phyloP scores from a whole-genome alignment of 352 stramenopile species.

The Phytopythium helicoides region DNA sequence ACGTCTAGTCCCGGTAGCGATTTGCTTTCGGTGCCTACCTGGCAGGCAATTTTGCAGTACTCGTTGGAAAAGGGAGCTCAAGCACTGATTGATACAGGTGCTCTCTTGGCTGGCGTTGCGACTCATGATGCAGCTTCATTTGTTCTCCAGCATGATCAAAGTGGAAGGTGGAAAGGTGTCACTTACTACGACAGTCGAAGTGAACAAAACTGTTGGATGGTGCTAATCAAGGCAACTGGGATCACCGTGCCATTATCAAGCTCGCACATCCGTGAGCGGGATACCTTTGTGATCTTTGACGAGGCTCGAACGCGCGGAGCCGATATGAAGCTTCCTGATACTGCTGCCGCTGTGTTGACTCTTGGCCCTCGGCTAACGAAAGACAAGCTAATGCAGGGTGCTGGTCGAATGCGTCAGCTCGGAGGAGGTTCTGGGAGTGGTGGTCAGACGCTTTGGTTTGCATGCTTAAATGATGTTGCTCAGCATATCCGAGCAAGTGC shows the following conservation, averaged over 20 bases:
- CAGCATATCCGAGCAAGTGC: constrained; percentile 23
- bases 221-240: constrained; percentile 58
- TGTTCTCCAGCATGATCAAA: constrained; percentile 27
- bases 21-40: constrained; percentile 16
- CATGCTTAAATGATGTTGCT: constrained; percentile 65
- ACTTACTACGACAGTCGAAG: constrained; percentile 75
- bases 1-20: neutral
- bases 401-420: constrained; percentile 82
- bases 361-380: constrained; percentile 86
- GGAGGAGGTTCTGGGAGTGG: constrained; percentile 26
- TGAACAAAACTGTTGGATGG: constrained; percentile 68
- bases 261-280: constrained; percentile 69
- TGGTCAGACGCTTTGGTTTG: constrained; percentile 68
- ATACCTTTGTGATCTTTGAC: constrained; percentile 92
- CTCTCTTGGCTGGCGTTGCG: constrained; percentile 66
- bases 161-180: constrained; percentile 46
- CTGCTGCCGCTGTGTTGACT: constrained; percentile 78
- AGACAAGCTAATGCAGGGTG: constrained; percentile 93
- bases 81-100: constrained; percentile 85
- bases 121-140: constrained; percentile 50
- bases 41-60: constrained; percentile 43
- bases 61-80: constrained; percentile 38
- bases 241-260: constrained; percentile 45
- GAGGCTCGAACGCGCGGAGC: constrained; percentile 84
- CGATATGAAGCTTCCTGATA: constrained; percentile 82